Base-by-base conservation (phyloP, 2,329 filamentous ascomycete species). In the Kalaharituber pfeilii region DNA sequence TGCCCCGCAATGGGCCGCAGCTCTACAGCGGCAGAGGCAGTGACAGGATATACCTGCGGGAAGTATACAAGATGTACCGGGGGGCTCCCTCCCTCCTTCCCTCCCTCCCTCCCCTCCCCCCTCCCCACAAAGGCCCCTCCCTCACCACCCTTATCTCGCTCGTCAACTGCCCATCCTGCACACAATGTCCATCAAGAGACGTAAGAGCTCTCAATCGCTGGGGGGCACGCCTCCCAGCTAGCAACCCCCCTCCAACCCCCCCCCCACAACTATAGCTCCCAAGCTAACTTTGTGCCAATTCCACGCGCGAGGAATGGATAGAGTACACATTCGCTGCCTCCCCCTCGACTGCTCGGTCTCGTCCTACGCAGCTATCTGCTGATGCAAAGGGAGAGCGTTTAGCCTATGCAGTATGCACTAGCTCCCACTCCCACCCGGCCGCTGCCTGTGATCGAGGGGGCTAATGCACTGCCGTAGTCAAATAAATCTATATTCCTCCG, bases 401-500 rank as follows among this genome's bases (percentile, higher is more conserved):
- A 70, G 84, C 86, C 56, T 98, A 98, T 69, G 86, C 89, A 57
- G 87, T 93, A 75, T 69, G 81, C 69, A 51, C n/a, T n/a, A n/a
- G n/a, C n/a, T n/a, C n/a, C n/a, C n/a, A n/a, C n/a, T n/a, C n/a
- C n/a, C n/a, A 30, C 50, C 57, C 18, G 51, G 33, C 54, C 24
- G 26, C 51, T 22, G n/a, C 28, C 7, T 22, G 5, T 20, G 7
- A 11, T 20, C 7, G 1, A n/a, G 27, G 24, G n/a, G 22, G 26
- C 33, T 30, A n/a, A n/a, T n/a, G 25, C 13, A 28, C 18, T 18
- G 27, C 25, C n/a, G 24, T 63, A 93, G 86, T 89, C 87, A 52
- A 88, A 86, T 66, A 96, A 96, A 74, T 96, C 89, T 58, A 82
- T 98, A 70, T 96, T 95, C 71, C 75, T 98, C 49, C 86, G 91